Conservation (phyloP, 1,284 basidiomycete species). For the Butyriboletus appendiculatus region DNA sequence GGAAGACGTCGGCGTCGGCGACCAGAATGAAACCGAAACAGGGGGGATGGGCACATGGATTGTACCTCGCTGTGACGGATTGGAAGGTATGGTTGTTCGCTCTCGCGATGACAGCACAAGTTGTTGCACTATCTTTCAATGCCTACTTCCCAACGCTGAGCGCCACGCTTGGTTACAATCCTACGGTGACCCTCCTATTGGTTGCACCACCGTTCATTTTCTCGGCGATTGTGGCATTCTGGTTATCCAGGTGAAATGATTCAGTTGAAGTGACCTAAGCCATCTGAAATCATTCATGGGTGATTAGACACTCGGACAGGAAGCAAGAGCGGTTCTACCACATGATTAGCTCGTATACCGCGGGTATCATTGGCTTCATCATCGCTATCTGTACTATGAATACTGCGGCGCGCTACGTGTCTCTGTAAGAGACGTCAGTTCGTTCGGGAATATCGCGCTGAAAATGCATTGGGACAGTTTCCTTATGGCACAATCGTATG, state of each 20-base stretch:
- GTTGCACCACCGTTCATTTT: slow-evolving; percentile 83
- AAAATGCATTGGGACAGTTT: slow-evolving; percentile 44
- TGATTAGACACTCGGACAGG: slow-evolving; percentile 33
- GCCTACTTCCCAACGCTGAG: slow-evolving; percentile 74
- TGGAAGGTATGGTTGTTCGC: slow-evolving; percentile 63
- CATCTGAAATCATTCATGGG: slow-evolving; percentile 14
- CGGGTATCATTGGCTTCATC: slow-evolving; percentile 69
- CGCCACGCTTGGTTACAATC: slow-evolving; percentile 68
- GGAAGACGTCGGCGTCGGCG: slow-evolving; percentile 60
- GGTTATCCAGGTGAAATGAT: slow-evolving; percentile 46
- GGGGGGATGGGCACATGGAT: slow-evolving; percentile 44
- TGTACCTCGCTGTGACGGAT: slow-evolving; percentile 64
- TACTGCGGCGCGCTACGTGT: slow-evolving; percentile 65
- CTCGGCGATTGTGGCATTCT: slow-evolving; percentile 55
- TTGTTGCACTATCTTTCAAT: slow-evolving; percentile 65
- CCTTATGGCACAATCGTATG: slow-evolving; percentile 72
- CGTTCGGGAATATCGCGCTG: slow-evolving; percentile 1
- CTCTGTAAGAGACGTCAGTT: slow-evolving; percentile 47
- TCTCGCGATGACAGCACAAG: slow-evolving; percentile 45
- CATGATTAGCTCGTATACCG: slow-evolving; percentile 50
- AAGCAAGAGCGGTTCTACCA: slow-evolving; percentile 66
- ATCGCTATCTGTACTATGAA: slow-evolving; percentile 75
- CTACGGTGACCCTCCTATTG: slow-evolving; percentile 66
- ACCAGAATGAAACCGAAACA: slow-evolving; percentile 27
- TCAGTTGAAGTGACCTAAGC: background rate